These are phyloP conservation scores for Fraxinus excelsior DNA, from an alignment of 257 asterid species.

Conservation along the genomic window DNA sequence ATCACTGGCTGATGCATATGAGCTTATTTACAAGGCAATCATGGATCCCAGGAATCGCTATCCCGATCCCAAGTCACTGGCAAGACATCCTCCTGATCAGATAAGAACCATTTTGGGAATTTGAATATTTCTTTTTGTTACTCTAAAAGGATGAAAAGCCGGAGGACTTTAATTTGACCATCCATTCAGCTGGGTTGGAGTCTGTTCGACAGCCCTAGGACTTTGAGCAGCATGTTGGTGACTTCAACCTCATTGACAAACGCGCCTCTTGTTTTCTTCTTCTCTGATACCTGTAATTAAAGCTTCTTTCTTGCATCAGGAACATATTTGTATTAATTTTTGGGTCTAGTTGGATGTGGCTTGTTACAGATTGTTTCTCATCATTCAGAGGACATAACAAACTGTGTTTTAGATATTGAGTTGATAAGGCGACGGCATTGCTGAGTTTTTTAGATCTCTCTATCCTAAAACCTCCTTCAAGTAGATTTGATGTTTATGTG, in stretches of 20 bases:
- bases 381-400: neutral
- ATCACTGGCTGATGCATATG: slow-evolving; percentile 75
- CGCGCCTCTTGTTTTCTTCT: neutral
- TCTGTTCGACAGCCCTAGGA: neutral
- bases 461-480: neutral
- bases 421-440: neutral
- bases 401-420: too few species aligned
- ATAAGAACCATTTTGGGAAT: slow-evolving; percentile 94
- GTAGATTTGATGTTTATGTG: neutral
- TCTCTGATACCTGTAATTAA: neutral
- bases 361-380: neutral
- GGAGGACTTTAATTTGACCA: neutral
- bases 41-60: slow-evolving; percentile 75
- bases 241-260: too few species aligned
- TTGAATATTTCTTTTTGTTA: slow-evolving; percentile 31
- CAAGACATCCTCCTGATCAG: slow-evolving; percentile 96
- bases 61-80: slow-evolving; percentile 85
- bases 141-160: neutral
- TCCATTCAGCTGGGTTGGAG: neutral
- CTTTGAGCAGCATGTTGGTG: neutral
- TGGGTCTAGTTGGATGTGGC: neutral
- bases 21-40: slow-evolving; percentile 67
- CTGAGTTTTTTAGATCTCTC: neutral
- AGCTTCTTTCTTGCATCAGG: neutral
- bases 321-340: neutral